Percentiles rank a stretch among this genome's conserved stretches.
Conservation (phyloP, 1,139 yeast species). For the Kurtzmaniella natalensis region DNA sequence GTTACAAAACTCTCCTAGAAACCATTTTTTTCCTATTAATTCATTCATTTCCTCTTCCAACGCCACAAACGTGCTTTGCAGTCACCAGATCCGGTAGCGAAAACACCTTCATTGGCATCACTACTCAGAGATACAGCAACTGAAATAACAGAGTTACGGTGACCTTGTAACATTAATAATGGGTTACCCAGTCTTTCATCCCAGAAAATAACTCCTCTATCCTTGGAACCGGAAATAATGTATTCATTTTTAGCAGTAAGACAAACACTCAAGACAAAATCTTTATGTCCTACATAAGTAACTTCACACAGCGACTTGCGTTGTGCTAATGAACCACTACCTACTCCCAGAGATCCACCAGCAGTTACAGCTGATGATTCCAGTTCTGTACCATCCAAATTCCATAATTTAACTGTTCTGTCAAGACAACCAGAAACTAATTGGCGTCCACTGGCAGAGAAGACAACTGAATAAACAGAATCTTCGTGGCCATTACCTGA, state of each 20-base stretch:
- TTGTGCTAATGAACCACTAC: conserved; percentile 10
- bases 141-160: conserved; percentile 90
- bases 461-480: conserved; percentile 92
- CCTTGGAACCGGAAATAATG: conserved; percentile 92
- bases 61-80: conserved; percentile 97
- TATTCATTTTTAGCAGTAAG: conserved; percentile 92
- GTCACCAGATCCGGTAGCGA: conserved; percentile 98
- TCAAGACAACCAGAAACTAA: conserved; percentile 94
- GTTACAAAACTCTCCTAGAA: not conserved
- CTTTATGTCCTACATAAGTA: conserved; percentile 94
- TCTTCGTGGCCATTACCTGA: conserved; percentile 93
- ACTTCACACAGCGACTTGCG: conserved; percentile 74
- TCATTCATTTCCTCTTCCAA: conserved; percentile 44
- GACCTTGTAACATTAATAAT: conserved; percentile 93
- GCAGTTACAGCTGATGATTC: conserved; percentile 24
- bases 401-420: conserved; percentile 95
- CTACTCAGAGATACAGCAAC: conserved; percentile 86
- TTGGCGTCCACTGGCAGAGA: conserved; percentile 87
- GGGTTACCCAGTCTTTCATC: conserved; percentile 91
- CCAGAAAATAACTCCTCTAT: conserved; percentile 97
- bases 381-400: conserved; percentile 53
- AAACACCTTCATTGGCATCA: conserved; percentile 65
- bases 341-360: conserved; percentile 8
- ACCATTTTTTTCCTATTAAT: no score
- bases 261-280: conserved; percentile 90